Percentiles rank a stretch among this genome's conserved stretches.
Evolutionary conservation across 129 eudicot species (phyloP).

Genomic region (Artemisia argyi): DNA sequence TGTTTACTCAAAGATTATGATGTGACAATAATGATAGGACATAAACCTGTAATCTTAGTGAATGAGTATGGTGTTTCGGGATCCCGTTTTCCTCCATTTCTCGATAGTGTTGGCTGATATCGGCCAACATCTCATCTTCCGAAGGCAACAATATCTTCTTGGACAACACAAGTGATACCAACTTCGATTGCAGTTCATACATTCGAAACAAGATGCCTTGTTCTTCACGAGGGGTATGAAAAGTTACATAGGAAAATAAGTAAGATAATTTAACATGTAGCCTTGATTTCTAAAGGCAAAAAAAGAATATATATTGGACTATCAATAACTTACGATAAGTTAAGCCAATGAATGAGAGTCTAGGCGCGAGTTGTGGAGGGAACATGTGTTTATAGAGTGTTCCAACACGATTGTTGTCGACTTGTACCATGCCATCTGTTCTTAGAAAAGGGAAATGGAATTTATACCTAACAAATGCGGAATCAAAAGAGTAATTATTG

Average conservation of each 20-base stretch:
- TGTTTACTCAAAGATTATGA: background rate
- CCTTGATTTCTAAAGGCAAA: background rate
- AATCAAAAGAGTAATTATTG: conserved; percentile 5
- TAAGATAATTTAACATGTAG: background rate
- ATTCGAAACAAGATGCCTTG: conserved; percentile 32
- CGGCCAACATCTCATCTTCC: conserved; percentile 48
- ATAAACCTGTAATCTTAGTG: conserved; percentile 26
- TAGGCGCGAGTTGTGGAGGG: conserved; percentile 54
- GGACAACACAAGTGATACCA: conserved; percentile 52
- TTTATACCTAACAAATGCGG: conserved; percentile 34
- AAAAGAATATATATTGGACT: background rate
- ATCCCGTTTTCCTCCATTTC: conserved; percentile 43
- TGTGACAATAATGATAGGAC: background rate
- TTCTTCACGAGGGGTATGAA: background rate
- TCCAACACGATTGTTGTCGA: conserved; percentile 66
- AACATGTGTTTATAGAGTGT: conserved; percentile 74
- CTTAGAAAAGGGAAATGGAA: conserved; percentile 50
- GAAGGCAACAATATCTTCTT: conserved; percentile 49
- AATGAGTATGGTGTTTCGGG: conserved; percentile 46
- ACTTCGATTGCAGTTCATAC: conserved; percentile 62
- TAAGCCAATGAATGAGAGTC: conserved; percentile 54
- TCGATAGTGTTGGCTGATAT: conserved; percentile 36
- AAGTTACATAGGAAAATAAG: background rate
- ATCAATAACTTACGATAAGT: conserved; percentile 9
- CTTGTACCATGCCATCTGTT: conserved; percentile 40